phyloP scores from a whole-genome alignment of 768 basidiomycete genomes.

The Suillus tomentosus region DNA sequence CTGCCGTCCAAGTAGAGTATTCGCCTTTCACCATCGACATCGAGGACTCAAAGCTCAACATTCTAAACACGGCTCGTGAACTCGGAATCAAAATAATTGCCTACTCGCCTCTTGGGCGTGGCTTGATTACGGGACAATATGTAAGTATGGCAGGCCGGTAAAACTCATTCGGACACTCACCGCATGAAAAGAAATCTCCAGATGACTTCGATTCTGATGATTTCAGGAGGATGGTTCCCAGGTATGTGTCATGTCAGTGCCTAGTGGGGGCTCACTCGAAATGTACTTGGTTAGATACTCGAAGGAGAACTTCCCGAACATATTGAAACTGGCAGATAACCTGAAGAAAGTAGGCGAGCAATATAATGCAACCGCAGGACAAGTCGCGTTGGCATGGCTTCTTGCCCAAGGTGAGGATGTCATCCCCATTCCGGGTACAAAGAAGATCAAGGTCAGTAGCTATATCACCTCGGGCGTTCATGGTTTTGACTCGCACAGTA shows the following conservation, averaged over 20 bases:
- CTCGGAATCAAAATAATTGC: constrained; percentile 53
- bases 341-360: constrained; percentile 35
- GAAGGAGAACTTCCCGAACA: constrained; percentile 47
- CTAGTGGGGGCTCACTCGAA: constrained; percentile 32
- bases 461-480: not conserved
- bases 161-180: constrained; percentile 2
- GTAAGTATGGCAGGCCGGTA: constrained; percentile 26
- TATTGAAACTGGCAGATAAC: constrained; percentile 39
- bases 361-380: constrained; percentile 39
- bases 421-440: constrained; percentile 45
- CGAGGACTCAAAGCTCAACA: constrained; percentile 43
- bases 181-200: constrained; percentile 28
- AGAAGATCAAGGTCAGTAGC: constrained; percentile 31
- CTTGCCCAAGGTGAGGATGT: constrained; percentile 40
- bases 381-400: constrained; percentile 44
- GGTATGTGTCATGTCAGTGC: constrained; percentile 31
- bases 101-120: constrained; percentile 55
- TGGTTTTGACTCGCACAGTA: constrained; percentile 30
- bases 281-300: constrained; percentile 32
- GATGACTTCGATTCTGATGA: constrained; percentile 35
- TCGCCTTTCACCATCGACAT: constrained; percentile 51
- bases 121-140: constrained; percentile 49
- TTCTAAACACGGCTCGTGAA: constrained; percentile 48
- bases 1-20: constrained; percentile 54
- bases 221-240: constrained; percentile 25